Percentiles rank a stretch among this genome's conserved stretches.
Evolutionary conservation across 73 alveolate species (phyloP).

Genomic region (Stentor coeruleus): DNA sequence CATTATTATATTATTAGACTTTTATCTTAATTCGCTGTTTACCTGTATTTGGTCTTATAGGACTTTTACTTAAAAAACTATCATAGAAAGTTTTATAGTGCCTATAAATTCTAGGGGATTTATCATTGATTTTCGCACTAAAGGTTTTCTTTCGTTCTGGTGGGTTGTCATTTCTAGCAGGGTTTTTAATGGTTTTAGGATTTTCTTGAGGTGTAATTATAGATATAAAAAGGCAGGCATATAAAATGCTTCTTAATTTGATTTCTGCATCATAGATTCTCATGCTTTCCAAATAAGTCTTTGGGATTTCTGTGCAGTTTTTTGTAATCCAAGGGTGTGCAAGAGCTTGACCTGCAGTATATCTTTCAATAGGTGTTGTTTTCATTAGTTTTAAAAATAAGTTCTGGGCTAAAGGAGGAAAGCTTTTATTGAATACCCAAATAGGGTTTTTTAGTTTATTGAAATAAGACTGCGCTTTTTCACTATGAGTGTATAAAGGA

Average conservation of each 20-base stretch:
- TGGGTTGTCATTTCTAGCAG: too few species aligned
- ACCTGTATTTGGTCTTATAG: not conserved
- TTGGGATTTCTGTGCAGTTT: slow-evolving; percentile 26
- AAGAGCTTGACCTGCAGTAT: slow-evolving; percentile 67
- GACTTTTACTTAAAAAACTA: not conserved
- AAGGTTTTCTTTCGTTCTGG: not conserved
- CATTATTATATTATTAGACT: too few species aligned
- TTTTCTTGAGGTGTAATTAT: not conserved
- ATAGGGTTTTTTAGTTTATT: slow-evolving; percentile 43
- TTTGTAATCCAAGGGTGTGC: slow-evolving; percentile 83
- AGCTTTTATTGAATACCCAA: slow-evolving; percentile 40
- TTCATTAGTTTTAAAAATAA: slow-evolving; percentile 72
- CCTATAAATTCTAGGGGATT: not conserved
- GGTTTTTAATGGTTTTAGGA: not conserved
- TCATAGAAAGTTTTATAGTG: not conserved
- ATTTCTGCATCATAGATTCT: slow-evolving; percentile 15
- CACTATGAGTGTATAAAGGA: slow-evolving; percentile 75
- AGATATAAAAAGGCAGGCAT: not conserved
- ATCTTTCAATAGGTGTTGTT: slow-evolving; percentile 80
- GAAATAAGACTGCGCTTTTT: slow-evolving; percentile 32
- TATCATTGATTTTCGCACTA: not conserved
- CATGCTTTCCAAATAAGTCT: slow-evolving; percentile 23
- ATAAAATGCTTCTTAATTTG: slow-evolving; percentile 9
- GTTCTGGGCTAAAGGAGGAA: slow-evolving; percentile 66
- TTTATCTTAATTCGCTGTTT: not conserved